Evolutionary conservation across 352 stramenopile genomes (phyloP), one percentile per base, ranked within the genome.

Genomic region (Thraustochytrium striatum): DNA sequence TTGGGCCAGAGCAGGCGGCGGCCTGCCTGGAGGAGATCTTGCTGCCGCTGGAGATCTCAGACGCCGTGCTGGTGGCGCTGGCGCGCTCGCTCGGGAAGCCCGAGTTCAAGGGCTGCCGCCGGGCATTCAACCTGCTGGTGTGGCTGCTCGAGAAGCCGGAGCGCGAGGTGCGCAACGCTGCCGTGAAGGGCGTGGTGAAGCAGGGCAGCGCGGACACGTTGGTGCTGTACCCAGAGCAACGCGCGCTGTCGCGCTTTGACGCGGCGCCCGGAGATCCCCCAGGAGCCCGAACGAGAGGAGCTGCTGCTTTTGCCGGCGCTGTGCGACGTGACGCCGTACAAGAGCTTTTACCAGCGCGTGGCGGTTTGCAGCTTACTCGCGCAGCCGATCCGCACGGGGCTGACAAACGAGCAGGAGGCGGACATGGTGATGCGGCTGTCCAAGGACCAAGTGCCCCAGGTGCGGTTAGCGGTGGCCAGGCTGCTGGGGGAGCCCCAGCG

Each of bases 281-380:
- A 69, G 8, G 19, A 47, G 25, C 13, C n/a, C 32, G 32, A 69
- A 44, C 35, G 39, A 43, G 21, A 47, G 33, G 19, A 52, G 33
- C 39, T 25, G 9, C 65, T 28, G 0, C 52, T 75, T 7, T 32
- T 75, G 7, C 44, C 43, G 13, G 21, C 43, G 16, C 50, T 75
- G 0, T 43, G 65, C 30, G 65, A 75, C 5, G 28, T 32, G 50
- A 38, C 30, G 7, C 5, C 44, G 11, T 75, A 61, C 52, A 75
- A 75, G 65, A 75, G 65, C 65, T 75, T 75, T 43, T 75, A 55
- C 35, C 65, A 75, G 50, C 65, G 65, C 47, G 52, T 75, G 0
- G 58, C 65, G 21, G 65, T 75, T 5, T 75, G 65, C 39, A 43
- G 61, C 28, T 21, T 75, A 5, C 41, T 75, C 19, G 65, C 65